A percentile compares a stretch with the other conserved stretches of the same genome.
phyloP scores from a whole-genome alignment of 805 yeast species.

The Komagataella pseudopastoris region DNA sequence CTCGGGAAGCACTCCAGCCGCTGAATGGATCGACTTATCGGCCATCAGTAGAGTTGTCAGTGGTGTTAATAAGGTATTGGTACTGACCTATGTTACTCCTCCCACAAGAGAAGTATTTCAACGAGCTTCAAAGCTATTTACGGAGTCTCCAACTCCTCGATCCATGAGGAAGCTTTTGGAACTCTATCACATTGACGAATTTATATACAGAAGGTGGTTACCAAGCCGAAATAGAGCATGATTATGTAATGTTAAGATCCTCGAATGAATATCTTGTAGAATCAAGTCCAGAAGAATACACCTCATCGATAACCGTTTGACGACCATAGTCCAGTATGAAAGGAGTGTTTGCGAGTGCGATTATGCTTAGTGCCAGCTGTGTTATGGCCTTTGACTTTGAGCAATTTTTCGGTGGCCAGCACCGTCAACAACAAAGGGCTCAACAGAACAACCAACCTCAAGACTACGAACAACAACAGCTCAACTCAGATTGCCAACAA shows the following conservation, averaged over 20 bases:
- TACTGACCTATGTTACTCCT: conserved; percentile 51
- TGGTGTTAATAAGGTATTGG: conserved; percentile 70
- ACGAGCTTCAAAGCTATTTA: neutral
- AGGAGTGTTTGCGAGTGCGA: neutral
- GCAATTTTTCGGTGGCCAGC: conserved; percentile 15
- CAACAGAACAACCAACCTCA: neutral
- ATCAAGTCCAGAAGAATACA: neutral
- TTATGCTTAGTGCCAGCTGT: neutral
- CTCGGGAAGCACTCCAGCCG: conserved; percentile 3
- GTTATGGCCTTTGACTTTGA: conserved; percentile 12
- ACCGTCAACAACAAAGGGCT: conserved; percentile 12
- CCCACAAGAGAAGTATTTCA: conserved; percentile 25
- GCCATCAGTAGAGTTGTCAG: conserved; percentile 71
- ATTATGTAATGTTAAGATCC: neutral
- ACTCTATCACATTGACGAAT: conserved; percentile 43
- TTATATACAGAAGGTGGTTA: conserved; percentile 70
- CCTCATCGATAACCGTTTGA: neutral
- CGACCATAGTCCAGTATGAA: neutral
- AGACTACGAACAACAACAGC: conserved; percentile 23
- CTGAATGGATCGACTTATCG: conserved; percentile 47
- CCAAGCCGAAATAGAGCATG: conserved; percentile 76
- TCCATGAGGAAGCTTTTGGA: conserved; percentile 18
- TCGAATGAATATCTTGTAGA: neutral
- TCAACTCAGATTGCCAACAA: conserved; percentile 36
- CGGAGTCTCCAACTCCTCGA: neutral